A percentile compares a stretch with the other conserved stretches of the same genome.
Evolutionary conservation across 2,329 filamentous ascomycete species (phyloP).

Genomic region (Bipolaris oryzae): DNA sequence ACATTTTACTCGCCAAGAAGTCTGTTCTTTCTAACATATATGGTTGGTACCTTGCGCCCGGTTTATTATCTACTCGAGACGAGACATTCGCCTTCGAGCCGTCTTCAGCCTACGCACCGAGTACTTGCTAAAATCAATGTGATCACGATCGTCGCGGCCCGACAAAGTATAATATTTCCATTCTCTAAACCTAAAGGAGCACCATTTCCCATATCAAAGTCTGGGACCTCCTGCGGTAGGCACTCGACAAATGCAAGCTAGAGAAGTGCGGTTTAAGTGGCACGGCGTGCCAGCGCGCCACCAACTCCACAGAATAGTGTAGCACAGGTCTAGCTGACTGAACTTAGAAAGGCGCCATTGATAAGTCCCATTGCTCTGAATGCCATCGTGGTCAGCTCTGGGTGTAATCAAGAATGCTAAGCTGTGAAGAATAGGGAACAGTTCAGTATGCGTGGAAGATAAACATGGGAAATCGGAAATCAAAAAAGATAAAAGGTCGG

Average conservation of each 20-base stretch:
- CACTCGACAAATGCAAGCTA: conserved; percentile 5
- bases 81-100: neutral
- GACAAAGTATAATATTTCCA: too few species aligned
- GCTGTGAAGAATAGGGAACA: neutral
- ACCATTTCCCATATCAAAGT: conserved; percentile 14
- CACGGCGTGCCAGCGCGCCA: conserved; percentile 9
- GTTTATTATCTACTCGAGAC: neutral
- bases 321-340: conserved; percentile 4
- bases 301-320: conserved; percentile 5
- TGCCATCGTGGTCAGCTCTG: neutral
- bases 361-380: neutral
- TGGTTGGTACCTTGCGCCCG: neutral
- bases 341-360: conserved; percentile 1
- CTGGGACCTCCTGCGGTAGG: conserved; percentile 2
- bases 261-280: conserved; percentile 2
- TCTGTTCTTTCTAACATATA: neutral
- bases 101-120: neutral
- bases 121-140: neutral
- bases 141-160: neutral
- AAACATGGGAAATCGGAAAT: neutral
- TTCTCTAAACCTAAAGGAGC: neutral
- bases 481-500: neutral
- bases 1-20: neutral
- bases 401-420: neutral
- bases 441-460: too few species aligned